phyloP scores from a whole-genome alignment of 78 protist genomes.

The Dictyostelium citrinum region DNA sequence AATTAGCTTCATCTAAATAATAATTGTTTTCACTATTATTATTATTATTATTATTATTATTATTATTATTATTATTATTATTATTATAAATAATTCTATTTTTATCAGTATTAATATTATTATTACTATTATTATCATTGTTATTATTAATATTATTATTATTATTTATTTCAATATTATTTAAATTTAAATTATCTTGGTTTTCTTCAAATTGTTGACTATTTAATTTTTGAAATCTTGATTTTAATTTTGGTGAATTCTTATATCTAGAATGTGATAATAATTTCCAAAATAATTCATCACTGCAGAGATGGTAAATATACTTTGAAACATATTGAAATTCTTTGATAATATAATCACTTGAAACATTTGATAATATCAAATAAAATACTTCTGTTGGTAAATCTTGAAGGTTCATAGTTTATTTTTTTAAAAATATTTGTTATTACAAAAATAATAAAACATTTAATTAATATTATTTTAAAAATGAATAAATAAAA shows the following conservation, averaged over 20 bases:
- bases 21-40: neutral
- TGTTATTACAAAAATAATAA: neutral
- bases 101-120: neutral
- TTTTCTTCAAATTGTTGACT: neutral
- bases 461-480: too few species aligned
- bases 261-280: neutral
- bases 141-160: neutral
- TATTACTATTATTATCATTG: neutral
- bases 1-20: neutral
- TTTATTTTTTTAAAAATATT: neutral
- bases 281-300: constrained; percentile 56
- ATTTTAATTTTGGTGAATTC: constrained; percentile 43
- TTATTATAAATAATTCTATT: too few species aligned
- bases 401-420: constrained; percentile 10
- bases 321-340: constrained; percentile 48
- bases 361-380: constrained; percentile 12
- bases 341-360: neutral
- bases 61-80: neutral
- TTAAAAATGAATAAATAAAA: too few species aligned
- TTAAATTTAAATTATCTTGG: neutral
- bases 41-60: neutral
- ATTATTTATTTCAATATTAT: neutral
- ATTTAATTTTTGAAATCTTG: neutral
- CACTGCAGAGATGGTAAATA: constrained; percentile 19
- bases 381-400: constrained; percentile 26